Base-by-base conservation (phyloP, 2,329 filamentous ascomycete species). In the Cladosporium sp. region DNA sequence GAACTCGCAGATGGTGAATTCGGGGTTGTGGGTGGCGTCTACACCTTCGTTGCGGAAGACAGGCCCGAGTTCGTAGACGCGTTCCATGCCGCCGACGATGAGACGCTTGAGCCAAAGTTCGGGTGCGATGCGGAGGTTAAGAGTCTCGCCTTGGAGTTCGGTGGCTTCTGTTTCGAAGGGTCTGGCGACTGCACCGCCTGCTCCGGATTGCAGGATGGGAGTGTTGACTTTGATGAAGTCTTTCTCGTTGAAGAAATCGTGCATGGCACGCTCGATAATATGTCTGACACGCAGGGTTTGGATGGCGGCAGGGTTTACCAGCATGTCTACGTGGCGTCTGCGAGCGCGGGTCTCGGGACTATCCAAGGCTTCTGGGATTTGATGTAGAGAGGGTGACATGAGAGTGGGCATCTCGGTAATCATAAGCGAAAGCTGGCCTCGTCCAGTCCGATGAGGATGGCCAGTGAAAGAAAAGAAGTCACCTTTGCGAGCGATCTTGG, bases 1-100 rank as follows among this genome's bases (percentile, higher is more conserved):
- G 75, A 96, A 97, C 75, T 99, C 94, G 78, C 93, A 97, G 60
- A 90, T 97, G 44, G 90, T 94, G 75, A 97, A 99, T 70, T 99
- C 94, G 0, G 94, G 93, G 69, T 99, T 99, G 71, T 99, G 94
- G 0, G 91, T 96, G 28, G 83, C 83, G 71, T 97, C 92, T 35
- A 96, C 73, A 1, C 82, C 81, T 76, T 99, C 94, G 70, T 99
- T 99, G 42, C 94, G 85, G 74, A 99, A 99, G 12, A 86, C 86
- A 3, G 90, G 88, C 0, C 94, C 94, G 62, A 99, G 92, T 74
- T 99, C 94, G 68, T 95, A 99, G 24, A 99, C 85, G 61, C 81
- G 86, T 66, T 95, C 89, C 60, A 97, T 85, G 2, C 92, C 93
- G 50, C 92, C 93, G 17, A 97, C 83, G 1, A 97, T 85, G 45